These are phyloP conservation scores for Bruguiera hainesii DNA, from an alignment of 441 rosid species.

Conservation along the genomic window DNA sequence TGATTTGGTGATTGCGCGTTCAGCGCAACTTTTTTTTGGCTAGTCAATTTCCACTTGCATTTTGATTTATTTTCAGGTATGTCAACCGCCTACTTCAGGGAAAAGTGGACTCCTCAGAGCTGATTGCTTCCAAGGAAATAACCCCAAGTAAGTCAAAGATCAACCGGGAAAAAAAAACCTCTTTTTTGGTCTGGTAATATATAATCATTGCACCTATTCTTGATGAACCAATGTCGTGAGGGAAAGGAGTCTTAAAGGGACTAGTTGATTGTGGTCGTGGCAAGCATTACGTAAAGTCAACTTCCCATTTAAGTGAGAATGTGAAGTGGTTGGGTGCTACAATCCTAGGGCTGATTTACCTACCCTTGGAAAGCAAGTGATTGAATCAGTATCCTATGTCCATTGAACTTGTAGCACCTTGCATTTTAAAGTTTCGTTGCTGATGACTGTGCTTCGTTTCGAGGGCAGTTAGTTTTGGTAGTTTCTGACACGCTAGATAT, in stretches of 20 bases:
- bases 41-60: neutral
- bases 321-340: slow-evolving; percentile 10
- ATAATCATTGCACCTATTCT: neutral
- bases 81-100: slow-evolving; percentile 56
- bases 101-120: slow-evolving; percentile 79
- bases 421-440: too few relatives aligned
- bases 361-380: neutral
- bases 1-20: neutral
- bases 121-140: slow-evolving; percentile 43
- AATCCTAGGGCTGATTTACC: neutral
- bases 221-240: slow-evolving; percentile 16
- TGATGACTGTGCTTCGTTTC: too few relatives aligned
- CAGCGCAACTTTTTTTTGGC: neutral
- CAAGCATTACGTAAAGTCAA: slow-evolving; percentile 24
- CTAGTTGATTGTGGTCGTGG: slow-evolving; percentile 23
- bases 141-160: slow-evolving; percentile 30
- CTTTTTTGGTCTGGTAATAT: too few relatives aligned
- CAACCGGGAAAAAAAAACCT: too few relatives aligned
- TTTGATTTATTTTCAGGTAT: slow-evolving; percentile 33
- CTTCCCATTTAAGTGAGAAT: slow-evolving; percentile 5
- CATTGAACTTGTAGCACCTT: too few relatives aligned
- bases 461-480: too few relatives aligned
- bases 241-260: neutral
- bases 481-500: too few relatives aligned
- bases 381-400: neutral